phyloP scores from a whole-genome alignment of 129 eudicot species.

The Helichrysum umbraculigerum region DNA sequence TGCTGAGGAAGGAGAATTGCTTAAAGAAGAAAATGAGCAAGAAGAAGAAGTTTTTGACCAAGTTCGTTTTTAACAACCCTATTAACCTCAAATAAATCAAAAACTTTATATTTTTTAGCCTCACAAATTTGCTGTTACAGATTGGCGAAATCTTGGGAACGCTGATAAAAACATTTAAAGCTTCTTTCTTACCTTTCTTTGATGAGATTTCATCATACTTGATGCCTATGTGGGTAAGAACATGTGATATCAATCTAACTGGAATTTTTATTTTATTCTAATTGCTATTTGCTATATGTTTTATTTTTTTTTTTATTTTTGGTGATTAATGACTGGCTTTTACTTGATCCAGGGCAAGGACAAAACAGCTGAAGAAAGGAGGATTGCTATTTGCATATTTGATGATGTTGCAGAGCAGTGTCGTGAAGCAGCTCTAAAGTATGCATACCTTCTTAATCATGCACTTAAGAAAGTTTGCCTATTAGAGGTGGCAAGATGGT shows the following conservation, averaged over 20 bases:
- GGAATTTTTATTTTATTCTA: not conserved
- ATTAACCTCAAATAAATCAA: not conserved
- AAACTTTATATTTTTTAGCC: not conserved
- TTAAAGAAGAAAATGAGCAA: conserved; percentile 97
- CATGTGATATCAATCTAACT: conserved; percentile 8
- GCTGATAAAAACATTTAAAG: conserved; percentile 90
- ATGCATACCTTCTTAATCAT: not conserved
- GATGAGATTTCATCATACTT: conserved; percentile 89
- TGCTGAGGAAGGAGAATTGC: conserved; percentile 94
- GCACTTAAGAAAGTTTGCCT: not conserved
- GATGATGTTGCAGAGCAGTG: conserved; percentile 99
- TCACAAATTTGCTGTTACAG: conserved; percentile 35
- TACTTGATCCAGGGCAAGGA: conserved; percentile 69
- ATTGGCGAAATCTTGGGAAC: conserved; percentile 96
- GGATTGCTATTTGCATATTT: conserved; percentile 96
- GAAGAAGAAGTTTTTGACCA: conserved; percentile 99
- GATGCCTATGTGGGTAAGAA: conserved; percentile 99
- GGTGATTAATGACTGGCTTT: not conserved
- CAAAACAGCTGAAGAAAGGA: conserved; percentile 96
- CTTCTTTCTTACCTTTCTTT: conserved; percentile 95
- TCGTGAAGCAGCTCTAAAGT: conserved; percentile 96
- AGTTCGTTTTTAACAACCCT: conserved; percentile 37
- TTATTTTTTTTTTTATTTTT: not conserved
- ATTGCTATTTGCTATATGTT: not conserved
- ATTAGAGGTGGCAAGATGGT: not conserved